Percentiles rank a stretch among this genome's conserved stretches.
Evolutionary conservation across 768 basidiomycete genomes (phyloP).

Genomic region (Mycena haematopus): DNA sequence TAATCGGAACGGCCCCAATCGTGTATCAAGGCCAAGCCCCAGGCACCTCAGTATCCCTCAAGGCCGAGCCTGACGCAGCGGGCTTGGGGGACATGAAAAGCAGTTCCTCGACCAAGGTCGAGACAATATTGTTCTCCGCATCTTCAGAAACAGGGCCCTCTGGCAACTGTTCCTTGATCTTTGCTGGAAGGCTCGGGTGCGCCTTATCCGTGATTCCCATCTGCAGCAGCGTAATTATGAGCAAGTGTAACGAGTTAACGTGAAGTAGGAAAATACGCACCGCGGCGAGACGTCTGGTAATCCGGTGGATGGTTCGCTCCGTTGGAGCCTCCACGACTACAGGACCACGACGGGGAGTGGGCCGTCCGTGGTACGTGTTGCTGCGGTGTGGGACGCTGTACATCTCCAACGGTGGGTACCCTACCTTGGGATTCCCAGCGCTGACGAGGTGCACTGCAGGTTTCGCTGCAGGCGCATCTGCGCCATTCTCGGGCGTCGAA

Average conservation of each 20-base stretch:
- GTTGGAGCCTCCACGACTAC: slow-evolving; percentile 39
- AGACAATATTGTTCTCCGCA: slow-evolving; percentile 69
- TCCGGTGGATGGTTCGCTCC: slow-evolving; percentile 53
- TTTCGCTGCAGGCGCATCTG: slow-evolving; percentile 29
- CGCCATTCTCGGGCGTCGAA: slow-evolving; percentile 15
- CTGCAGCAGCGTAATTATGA: slow-evolving; percentile 40
- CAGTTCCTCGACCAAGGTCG: slow-evolving; percentile 64
- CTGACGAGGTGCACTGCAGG: slow-evolving; percentile 57
- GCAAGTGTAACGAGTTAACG: background rate
- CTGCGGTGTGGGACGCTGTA: slow-evolving; percentile 59
- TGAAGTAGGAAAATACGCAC: slow-evolving; percentile 46
- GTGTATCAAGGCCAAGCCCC: slow-evolving; percentile 48
- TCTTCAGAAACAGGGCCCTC: slow-evolving; percentile 55
- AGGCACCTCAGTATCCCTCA: slow-evolving; percentile 44
- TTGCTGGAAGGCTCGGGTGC: slow-evolving; percentile 57
- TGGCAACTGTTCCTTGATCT: slow-evolving; percentile 59
- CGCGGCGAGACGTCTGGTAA: slow-evolving; percentile 66
- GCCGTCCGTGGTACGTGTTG: slow-evolving; percentile 47
- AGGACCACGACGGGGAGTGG: slow-evolving; percentile 33
- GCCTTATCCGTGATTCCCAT: slow-evolving; percentile 76
- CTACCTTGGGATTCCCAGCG: slow-evolving; percentile 55
- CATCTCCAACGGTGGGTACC: slow-evolving; percentile 70
- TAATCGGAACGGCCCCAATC: background rate
- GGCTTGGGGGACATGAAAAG: slow-evolving; percentile 50
- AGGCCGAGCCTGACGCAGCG: slow-evolving; percentile 44